Conservation (phyloP, 345 rosid species). For the Arabis alpina region DNA sequence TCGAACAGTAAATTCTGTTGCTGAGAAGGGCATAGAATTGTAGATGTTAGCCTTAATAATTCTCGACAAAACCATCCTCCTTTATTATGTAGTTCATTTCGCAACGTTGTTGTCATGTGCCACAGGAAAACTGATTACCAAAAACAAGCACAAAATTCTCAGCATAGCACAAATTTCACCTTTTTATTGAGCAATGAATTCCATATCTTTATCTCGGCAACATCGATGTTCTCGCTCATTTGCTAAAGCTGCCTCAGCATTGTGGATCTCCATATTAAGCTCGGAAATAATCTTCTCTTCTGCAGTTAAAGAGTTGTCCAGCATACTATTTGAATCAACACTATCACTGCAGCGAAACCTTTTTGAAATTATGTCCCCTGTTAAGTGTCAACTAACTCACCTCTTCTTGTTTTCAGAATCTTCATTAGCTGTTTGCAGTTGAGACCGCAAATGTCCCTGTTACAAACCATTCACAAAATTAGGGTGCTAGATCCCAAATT, state of each 20-base stretch:
- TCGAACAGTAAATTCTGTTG: too few relatives aligned
- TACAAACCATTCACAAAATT: constrained; percentile 34
- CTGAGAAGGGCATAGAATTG: too few relatives aligned
- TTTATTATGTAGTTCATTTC: too few relatives aligned
- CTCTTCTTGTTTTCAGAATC: constrained; percentile 74
- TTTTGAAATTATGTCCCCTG: constrained; percentile 5
- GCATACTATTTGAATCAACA: constrained; percentile 74
- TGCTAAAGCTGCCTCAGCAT: constrained; percentile 74
- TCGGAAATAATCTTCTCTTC: constrained; percentile 96
- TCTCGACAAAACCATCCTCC: too few relatives aligned
- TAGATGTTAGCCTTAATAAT: too few relatives aligned
- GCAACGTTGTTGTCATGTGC: too few relatives aligned
- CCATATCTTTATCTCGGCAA: constrained; percentile 77
- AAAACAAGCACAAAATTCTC: too few relatives aligned
- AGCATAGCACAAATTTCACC: constrained; percentile 49
- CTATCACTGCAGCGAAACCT: constrained; percentile 57
- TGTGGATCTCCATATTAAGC: constrained; percentile 90
- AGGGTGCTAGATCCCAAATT: neutral
- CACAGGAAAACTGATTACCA: too few relatives aligned
- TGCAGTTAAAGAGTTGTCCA: constrained; percentile 86
- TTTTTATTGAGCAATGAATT: constrained; percentile 69
- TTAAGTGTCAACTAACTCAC: constrained; percentile 44
- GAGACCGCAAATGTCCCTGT: constrained; percentile 86
- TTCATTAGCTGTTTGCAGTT: constrained; percentile 85
- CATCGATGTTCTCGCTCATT: constrained; percentile 82